A percentile compares a stretch with the other conserved stretches of the same genome.
Evolutionary conservation across 345 rosid species (phyloP).

Genomic region (Linum tenue): DNA sequence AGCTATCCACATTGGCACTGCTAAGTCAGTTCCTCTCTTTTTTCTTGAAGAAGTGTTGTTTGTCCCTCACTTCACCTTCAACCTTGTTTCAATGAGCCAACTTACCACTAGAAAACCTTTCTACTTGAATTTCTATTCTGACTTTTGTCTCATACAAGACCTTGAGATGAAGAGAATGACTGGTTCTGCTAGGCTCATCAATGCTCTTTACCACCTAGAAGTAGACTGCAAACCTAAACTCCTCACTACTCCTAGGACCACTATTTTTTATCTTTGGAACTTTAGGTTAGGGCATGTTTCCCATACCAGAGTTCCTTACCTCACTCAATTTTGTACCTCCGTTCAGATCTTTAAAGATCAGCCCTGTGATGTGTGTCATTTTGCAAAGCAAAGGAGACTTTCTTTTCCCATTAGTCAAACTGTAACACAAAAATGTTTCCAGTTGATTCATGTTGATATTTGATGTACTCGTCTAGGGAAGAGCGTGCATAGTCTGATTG

Average conservation of each 20-base stretch:
- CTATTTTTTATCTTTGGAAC: not conserved
- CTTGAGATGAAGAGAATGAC: not conserved
- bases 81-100: not conserved
- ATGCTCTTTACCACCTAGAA: not conserved
- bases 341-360: not conserved
- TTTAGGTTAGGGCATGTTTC: not conserved
- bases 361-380: conserved; percentile 2
- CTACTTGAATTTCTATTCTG: not conserved
- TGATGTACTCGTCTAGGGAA: too few relatives aligned
- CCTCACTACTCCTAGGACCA: not conserved
- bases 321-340: not conserved
- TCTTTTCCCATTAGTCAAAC: not conserved
- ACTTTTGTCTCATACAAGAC: not conserved
- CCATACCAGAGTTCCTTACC: not conserved
- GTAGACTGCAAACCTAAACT: not conserved
- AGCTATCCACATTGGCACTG: not conserved
- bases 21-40: not conserved
- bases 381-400: not conserved
- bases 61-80: not conserved
- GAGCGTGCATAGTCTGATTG: too few relatives aligned
- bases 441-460: not conserved
- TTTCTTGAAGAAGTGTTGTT: not conserved
- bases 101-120: not conserved
- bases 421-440: not conserved
- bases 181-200: conserved; percentile 2